Conservation (phyloP, 73 alveolate genomes). For the Breviolum minutum region DNA sequence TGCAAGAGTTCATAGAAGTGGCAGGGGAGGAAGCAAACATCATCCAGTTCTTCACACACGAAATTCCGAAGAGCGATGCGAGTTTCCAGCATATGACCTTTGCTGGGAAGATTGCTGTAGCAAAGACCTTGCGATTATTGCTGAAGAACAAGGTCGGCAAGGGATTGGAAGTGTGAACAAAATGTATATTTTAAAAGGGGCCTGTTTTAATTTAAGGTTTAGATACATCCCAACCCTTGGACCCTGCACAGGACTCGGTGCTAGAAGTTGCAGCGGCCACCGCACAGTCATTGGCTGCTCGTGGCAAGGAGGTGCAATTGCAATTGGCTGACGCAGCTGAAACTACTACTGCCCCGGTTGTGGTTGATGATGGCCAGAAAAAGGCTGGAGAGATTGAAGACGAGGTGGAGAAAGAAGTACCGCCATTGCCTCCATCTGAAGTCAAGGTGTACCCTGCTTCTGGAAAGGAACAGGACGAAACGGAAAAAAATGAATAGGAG, state of each 20-base stretch:
- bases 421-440: not conserved
- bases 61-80: not conserved
- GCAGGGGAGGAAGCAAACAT: not conserved
- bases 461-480: not conserved
- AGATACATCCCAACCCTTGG: not conserved
- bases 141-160: not conserved
- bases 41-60: not conserved
- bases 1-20: not conserved
- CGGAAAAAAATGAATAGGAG: no score
- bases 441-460: not conserved
- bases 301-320: no score
- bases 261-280: not conserved
- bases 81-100: not conserved
- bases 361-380: not conserved
- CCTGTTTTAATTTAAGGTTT: no score
- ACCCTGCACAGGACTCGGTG: not conserved
- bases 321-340: not conserved
- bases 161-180: not conserved
- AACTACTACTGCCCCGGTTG: not conserved
- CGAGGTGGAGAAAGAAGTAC: not conserved
- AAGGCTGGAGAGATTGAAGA: not conserved
- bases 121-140: not conserved
- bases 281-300: no score
- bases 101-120: not conserved
- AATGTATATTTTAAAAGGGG: no score